Evolutionary conservation across 75 land plant genomes (phyloP).

Genomic region (Cunninghamia lanceolata): DNA sequence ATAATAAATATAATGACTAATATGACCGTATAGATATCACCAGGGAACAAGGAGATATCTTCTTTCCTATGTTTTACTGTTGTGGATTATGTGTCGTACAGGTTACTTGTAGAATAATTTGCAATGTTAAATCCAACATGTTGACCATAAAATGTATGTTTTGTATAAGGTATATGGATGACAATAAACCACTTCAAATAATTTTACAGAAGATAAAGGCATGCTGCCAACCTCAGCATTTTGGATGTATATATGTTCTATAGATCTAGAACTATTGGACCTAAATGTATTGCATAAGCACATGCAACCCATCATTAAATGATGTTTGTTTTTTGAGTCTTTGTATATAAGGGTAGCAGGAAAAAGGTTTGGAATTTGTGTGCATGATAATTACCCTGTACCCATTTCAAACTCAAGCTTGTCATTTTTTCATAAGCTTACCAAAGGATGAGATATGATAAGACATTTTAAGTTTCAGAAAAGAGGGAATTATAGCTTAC

Average conservation of each 20-base stretch:
- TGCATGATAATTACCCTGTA: no score
- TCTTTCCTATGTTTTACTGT: no score
- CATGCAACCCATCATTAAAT: not conserved
- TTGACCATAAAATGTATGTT: not conserved
- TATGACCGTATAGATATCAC: no score
- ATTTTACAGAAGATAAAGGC: not conserved
- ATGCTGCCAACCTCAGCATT: not conserved
- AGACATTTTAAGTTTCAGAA: not conserved
- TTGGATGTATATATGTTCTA: not conserved
- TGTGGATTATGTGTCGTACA: not conserved
- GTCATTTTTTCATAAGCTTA: not conserved
- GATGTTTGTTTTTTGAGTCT: not conserved
- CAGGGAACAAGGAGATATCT: no score
- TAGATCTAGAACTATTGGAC: not conserved
- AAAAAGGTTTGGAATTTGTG: not conserved
- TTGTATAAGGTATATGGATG: not conserved
- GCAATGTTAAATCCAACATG: not conserved
- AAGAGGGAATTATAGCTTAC: slow-evolving; percentile 23
- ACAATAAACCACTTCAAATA: not conserved
- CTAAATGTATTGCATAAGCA: not conserved
- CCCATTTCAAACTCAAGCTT: not conserved
- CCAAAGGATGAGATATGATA: not conserved
- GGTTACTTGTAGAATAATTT: not conserved
- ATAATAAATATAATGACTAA: no score
- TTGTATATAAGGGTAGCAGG: not conserved